A percentile compares a stretch with the other conserved stretches of the same genome.
Conservation (phyloP, 2,329 filamentous ascomycete genomes). For the Aspergillus bombycis region DNA sequence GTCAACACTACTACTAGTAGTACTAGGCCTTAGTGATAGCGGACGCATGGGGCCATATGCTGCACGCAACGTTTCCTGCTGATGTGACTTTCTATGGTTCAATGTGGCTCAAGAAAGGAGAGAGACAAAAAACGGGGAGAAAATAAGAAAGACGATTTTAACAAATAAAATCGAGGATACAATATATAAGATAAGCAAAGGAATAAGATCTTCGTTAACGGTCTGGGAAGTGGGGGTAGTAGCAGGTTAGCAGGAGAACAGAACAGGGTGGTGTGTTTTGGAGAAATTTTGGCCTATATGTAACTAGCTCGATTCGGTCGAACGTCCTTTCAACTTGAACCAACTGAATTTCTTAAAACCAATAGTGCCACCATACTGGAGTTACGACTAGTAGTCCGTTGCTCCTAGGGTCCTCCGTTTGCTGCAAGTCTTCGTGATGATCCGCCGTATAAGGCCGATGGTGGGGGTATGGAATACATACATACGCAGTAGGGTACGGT, state of each 20-base stretch:
- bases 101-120: background rate
- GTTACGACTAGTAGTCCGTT: background rate
- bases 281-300: background rate
- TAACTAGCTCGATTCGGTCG: constrained; percentile 1
- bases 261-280: background rate
- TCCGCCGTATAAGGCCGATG: background rate
- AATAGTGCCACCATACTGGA: background rate
- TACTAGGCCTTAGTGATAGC: background rate
- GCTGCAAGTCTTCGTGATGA: background rate
- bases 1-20: background rate
- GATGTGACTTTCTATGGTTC: background rate
- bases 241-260: background rate
- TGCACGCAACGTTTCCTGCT: background rate
- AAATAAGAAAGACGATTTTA: background rate
- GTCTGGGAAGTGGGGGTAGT: background rate
- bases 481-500: too few relatives aligned
- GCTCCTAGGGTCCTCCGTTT: background rate
- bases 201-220: background rate
- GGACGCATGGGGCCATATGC: background rate
- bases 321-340: background rate
- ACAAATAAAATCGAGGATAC: too few relatives aligned
- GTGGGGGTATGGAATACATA: background rate
- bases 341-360: background rate
- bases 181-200: background rate
- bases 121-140: background rate